Evolutionary conservation across 2,329 filamentous ascomycete genomes (phyloP).

Genomic region (Alternaria gaisen): DNA sequence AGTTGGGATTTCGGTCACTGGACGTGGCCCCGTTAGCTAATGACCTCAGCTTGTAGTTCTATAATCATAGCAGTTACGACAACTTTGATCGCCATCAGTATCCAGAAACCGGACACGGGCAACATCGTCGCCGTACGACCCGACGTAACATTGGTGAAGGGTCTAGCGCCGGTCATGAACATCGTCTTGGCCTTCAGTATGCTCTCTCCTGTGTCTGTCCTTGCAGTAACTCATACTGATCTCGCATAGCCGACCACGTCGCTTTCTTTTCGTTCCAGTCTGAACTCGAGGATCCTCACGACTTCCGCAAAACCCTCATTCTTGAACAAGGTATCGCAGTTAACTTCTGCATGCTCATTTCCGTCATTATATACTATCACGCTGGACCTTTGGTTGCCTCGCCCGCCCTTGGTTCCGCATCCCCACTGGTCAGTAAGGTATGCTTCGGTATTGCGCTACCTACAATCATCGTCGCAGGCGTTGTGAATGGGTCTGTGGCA

Average conservation of each 20-base stretch:
- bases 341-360: slow-evolving; percentile 70
- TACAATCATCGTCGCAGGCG: slow-evolving; percentile 75
- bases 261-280: slow-evolving; percentile 73
- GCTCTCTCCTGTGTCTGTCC: slow-evolving; percentile 6
- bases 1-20: slow-evolving; percentile 22
- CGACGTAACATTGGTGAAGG: slow-evolving; percentile 33
- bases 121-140: slow-evolving; percentile 37
- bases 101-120: slow-evolving; percentile 55
- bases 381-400: slow-evolving; percentile 68
- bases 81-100: slow-evolving; percentile 71
- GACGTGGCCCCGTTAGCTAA: slow-evolving; percentile 23
- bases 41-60: slow-evolving; percentile 64
- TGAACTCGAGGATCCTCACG: slow-evolving; percentile 68
- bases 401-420: slow-evolving; percentile 72
- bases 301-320: slow-evolving; percentile 70
- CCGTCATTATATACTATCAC: slow-evolving; percentile 73
- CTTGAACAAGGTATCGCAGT: slow-evolving; percentile 68
- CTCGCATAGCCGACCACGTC: slow-evolving; percentile 62
- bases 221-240: slow-evolving; percentile 1
- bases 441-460: slow-evolving; percentile 74
- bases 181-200: slow-evolving; percentile 75
- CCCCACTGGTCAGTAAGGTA: slow-evolving; percentile 65
- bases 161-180: slow-evolving; percentile 57
- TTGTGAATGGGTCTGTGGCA: slow-evolving; percentile 74
- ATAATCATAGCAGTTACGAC: slow-evolving; percentile 71